Percentiles rank a stretch among this genome's conserved stretches.
phyloP scores from a whole-genome alignment of 2,329 filamentous ascomycete species.

The Helicocarpus griseus region DNA sequence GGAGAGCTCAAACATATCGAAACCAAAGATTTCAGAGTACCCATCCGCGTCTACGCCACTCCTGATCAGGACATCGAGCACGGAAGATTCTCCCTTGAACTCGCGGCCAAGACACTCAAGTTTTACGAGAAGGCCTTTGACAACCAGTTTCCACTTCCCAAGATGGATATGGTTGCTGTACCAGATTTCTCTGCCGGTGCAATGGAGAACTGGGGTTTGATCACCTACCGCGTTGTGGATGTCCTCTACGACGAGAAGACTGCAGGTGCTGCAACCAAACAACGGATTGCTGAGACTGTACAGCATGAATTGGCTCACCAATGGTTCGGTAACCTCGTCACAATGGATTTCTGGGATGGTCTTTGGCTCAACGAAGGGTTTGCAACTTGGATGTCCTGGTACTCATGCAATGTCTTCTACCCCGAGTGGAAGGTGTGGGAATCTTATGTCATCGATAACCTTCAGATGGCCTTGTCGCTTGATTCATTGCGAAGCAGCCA shows the following conservation, averaged over 20 bases:
- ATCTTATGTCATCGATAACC: conserved; percentile 83
- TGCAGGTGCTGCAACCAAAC: conserved; percentile 78
- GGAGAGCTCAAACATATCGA: conserved; percentile 92
- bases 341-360: conserved; percentile 98
- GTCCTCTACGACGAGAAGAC: conserved; percentile 85
- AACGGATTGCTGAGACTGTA: conserved; percentile 88
- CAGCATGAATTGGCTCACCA: conserved; percentile 96
- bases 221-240: conserved; percentile 90
- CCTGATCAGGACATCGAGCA: conserved; percentile 84
- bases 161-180: conserved; percentile 95
- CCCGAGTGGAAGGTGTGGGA: conserved; percentile 99
- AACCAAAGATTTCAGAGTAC: conserved; percentile 81
- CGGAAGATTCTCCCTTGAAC: conserved; percentile 78
- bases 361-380: conserved; percentile 94
- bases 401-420: conserved; percentile 88
- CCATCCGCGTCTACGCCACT: conserved; percentile 88
- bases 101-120: conserved; percentile 78
- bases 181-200: conserved; percentile 92
- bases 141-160: conserved; percentile 74
- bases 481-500: conserved; percentile 92
- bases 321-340: conserved; percentile 96
- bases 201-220: conserved; percentile 97
- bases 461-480: conserved; percentile 76
- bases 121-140: conserved; percentile 96
- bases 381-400: conserved; percentile 88